These are phyloP conservation scores for Dothistroma pini DNA, from an alignment of 2,329 filamentous ascomycete genomes.

Conservation along the genomic window DNA sequence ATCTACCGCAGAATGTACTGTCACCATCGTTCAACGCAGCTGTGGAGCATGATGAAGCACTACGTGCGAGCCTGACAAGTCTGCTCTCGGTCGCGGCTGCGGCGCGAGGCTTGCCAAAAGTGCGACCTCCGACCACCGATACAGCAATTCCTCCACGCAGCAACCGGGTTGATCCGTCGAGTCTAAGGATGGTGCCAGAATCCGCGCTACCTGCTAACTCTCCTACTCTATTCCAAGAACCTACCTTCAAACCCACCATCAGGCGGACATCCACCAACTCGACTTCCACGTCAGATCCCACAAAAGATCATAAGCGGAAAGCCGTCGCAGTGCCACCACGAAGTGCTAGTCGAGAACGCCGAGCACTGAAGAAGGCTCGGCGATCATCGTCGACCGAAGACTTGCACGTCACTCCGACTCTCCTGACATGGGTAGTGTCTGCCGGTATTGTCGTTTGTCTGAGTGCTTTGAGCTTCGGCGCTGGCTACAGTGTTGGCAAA, in stretches of 20 bases:
- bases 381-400: slow-evolving; percentile 32
- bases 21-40: slow-evolving; percentile 68
- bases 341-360: slow-evolving; percentile 44
- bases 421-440: slow-evolving; percentile 64
- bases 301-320: slow-evolving; percentile 45
- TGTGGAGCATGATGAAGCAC: slow-evolving; percentile 80
- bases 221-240: slow-evolving; percentile 29
- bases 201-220: slow-evolving; percentile 45
- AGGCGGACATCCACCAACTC: slow-evolving; percentile 31
- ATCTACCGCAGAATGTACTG: slow-evolving; percentile 63
- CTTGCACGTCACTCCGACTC: slow-evolving; percentile 51
- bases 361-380: slow-evolving; percentile 44
- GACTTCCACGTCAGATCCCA: slow-evolving; percentile 28
- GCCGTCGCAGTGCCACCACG: slow-evolving; percentile 32
- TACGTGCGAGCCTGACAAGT: slow-evolving; percentile 90
- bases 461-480: slow-evolving; percentile 61
- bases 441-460: slow-evolving; percentile 63
- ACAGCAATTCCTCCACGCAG: slow-evolving; percentile 20
- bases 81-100: slow-evolving; percentile 92
- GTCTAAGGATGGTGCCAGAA: slow-evolving; percentile 58
- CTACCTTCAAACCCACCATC: slow-evolving; percentile 37
- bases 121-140: slow-evolving; percentile 26
- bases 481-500: slow-evolving; percentile 59
- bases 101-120: slow-evolving; percentile 73
- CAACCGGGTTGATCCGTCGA: slow-evolving; percentile 47